Evolutionary conservation across 1,284 basidiomycete genomes (phyloP), one percentile per base, ranked within the genome.

Genomic region (Ustilago nuda): DNA sequence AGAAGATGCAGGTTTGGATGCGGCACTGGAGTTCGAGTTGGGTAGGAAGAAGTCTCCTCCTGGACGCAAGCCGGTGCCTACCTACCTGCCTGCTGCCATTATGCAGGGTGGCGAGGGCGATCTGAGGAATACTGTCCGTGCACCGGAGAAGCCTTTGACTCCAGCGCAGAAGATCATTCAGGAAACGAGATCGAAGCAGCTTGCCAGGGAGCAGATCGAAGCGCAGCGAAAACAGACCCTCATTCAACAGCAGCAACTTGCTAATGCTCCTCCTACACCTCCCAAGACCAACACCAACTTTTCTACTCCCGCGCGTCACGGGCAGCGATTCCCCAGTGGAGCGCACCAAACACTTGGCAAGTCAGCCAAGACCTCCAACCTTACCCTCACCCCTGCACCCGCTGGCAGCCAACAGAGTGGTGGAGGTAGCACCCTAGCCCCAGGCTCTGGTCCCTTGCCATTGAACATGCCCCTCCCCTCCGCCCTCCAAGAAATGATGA

Each of bases 401-500:
- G 30, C 67, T 12, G 35, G 4, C 35, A 37, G 19, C 32, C 56
- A 7, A 23, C 48, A n/a, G 43, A 58, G 52, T 27, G 41, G 59
- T 27, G 54, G 56, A 2, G 32, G 32, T 50, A 61, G 58, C 52
- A 73, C 72, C 4, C 68, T 83, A 2, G 59, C 66, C 4, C 80
- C 81, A 0, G 81, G 81, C 35, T 23, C 35, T 0, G 81, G 81
- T 3, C 80, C 81, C 15, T 66, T 82, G 61, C 80, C 79, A 0
- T 52, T 64, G 13, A 76, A 80, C 32, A 65, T 84, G 72, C 56
- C 78, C 1, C 63, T 84, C 27, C 68, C 62, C 11, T 57, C 78
- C n/a, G 82, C 83, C 19, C 70, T 85, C 12, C 81, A 84, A 55
- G 83, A 84, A 51, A 79, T 83, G 76, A 84, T 84, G 83, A 56